Conservation (phyloP, 257 asterid genomes). For the Solanum peruvianum region DNA sequence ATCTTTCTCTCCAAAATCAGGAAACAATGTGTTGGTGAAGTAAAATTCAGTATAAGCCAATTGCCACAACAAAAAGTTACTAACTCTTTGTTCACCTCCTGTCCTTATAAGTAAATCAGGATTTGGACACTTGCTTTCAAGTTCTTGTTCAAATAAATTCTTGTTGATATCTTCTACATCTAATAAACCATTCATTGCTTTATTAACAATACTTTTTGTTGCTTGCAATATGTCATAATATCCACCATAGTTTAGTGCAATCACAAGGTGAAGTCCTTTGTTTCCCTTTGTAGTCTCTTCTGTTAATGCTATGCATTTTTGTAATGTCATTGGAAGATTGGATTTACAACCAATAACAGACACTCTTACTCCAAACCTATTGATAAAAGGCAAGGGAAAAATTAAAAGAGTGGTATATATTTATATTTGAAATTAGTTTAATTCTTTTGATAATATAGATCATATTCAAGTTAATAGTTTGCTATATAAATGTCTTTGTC, state of each 20-base stretch:
- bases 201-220: neutral
- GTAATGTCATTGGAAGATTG: too few relatives aligned
- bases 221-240: neutral
- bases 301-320: too few relatives aligned
- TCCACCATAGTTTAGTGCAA: neutral
- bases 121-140: neutral
- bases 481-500: too few relatives aligned
- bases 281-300: neutral
- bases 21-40: neutral
- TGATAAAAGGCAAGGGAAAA: neutral
- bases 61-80: slow-evolving; percentile 11
- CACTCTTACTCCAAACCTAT: too few relatives aligned
- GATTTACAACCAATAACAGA: too few relatives aligned
- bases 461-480: too few relatives aligned
- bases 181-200: neutral
- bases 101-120: slow-evolving; percentile 1
- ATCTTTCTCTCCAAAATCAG: slow-evolving; percentile 3
- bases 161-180: neutral
- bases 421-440: too few relatives aligned
- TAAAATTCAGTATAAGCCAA: neutral
- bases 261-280: neutral
- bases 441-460: too few relatives aligned
- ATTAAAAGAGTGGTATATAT: too few relatives aligned
- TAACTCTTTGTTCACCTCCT: neutral
- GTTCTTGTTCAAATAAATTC: neutral